phyloP scores from a whole-genome alignment of 192 early-diverging fungal genomes.

The Linnemannia elongata region DNA sequence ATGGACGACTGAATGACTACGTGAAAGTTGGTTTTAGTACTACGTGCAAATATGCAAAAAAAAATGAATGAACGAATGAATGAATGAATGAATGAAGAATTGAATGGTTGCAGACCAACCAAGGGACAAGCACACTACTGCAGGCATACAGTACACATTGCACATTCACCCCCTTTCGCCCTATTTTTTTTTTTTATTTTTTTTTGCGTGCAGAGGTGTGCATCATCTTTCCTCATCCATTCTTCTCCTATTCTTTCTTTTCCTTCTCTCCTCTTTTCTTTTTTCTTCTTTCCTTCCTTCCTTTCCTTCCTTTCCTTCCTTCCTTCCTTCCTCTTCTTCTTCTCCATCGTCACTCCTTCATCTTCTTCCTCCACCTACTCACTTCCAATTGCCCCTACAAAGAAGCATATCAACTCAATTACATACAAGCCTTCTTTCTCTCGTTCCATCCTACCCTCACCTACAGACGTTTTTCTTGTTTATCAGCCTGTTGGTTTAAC shows the following conservation, averaged over 20 bases:
- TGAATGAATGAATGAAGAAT: not conserved
- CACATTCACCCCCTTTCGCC: not conserved
- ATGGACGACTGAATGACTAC: not conserved
- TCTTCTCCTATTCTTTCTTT: not conserved
- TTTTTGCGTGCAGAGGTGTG: not conserved
- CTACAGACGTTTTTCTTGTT: not conserved
- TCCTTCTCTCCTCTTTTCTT: not conserved
- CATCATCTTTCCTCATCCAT: not conserved
- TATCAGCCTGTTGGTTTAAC: not conserved
- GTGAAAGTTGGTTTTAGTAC: not conserved
- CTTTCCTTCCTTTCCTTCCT: not conserved
- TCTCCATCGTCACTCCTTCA: not conserved
- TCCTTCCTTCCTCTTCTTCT: not conserved
- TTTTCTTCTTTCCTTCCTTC: not conserved
- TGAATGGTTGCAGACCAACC: not conserved
- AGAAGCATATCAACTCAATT: not conserved
- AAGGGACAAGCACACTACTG: not conserved
- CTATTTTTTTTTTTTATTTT: not conserved
- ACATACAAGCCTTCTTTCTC: not conserved
- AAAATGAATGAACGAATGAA: not conserved
- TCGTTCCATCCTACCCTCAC: conserved; percentile 1
- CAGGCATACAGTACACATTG: not conserved
- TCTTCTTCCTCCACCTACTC: not conserved
- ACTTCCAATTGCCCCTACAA: not conserved
- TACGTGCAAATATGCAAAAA: not conserved